Evolutionary conservation across 1,139 yeast species (phyloP).

Genomic region (Candida smagusa): DNA sequence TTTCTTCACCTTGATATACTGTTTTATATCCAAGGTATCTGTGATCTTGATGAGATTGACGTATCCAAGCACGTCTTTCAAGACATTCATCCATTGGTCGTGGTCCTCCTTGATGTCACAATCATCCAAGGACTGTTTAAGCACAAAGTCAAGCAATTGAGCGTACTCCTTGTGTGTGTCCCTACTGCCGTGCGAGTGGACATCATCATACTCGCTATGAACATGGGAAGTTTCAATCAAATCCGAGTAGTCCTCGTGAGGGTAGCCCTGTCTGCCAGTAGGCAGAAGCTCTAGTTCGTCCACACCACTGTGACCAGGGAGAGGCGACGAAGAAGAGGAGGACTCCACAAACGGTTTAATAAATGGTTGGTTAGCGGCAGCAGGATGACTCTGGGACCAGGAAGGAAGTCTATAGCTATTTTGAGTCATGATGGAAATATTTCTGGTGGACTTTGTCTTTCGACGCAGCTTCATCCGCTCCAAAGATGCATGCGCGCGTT

Average conservation of each 20-base stretch:
- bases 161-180: slow-evolving; percentile 18
- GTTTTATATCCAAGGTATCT: slow-evolving; percentile 80
- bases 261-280: not conserved
- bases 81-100: slow-evolving; percentile 37
- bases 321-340: not conserved
- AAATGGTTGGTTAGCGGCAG: not conserved
- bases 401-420: slow-evolving; percentile 23
- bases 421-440: slow-evolving; percentile 27
- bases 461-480: slow-evolving; percentile 61
- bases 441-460: slow-evolving; percentile 46
- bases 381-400: slow-evolving; percentile 1
- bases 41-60: slow-evolving; percentile 41
- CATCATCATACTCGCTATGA: slow-evolving; percentile 3
- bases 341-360: not conserved
- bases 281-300: slow-evolving; percentile 3
- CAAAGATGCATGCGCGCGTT: slow-evolving; percentile 65
- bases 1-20: slow-evolving; percentile 82
- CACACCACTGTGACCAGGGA: not conserved
- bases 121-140: slow-evolving; percentile 67
- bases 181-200: slow-evolving; percentile 6
- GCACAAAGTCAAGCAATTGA: slow-evolving; percentile 31
- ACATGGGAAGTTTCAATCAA: slow-evolving; percentile 1
- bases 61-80: slow-evolving; percentile 23
- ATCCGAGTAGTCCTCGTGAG: slow-evolving; percentile 2
- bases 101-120: slow-evolving; percentile 40